These are phyloP conservation scores for Gonium pectorale DNA, from an alignment of 139 green algal species.

Conservation along the genomic window DNA sequence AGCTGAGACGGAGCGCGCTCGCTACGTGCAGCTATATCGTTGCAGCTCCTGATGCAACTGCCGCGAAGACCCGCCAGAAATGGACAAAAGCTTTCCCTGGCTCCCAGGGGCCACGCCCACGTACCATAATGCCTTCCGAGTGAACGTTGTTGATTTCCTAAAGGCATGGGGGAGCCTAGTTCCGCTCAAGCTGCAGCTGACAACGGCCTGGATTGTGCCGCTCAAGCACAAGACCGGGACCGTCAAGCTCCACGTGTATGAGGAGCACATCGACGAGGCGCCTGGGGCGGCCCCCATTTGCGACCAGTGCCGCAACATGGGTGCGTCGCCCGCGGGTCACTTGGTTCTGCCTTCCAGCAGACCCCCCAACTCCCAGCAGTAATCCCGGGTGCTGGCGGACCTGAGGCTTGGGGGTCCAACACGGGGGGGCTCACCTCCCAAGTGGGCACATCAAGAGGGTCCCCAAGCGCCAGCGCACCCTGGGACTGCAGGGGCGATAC, in stretches of 20 bases:
- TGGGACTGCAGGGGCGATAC: no score
- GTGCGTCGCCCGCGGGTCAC: conserved; percentile 59
- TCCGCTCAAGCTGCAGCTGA: conserved; percentile 38
- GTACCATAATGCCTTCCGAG: conserved; percentile 19
- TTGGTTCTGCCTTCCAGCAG: not conserved
- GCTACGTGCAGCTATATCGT: no score
- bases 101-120: not conserved
- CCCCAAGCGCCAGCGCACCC: no score
- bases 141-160: conserved; percentile 41
- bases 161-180: conserved; percentile 28
- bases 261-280: conserved; percentile 64
- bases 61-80: no score
- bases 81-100: conserved; percentile 27
- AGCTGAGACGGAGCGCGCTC: no score
- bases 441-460: no score
- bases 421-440: no score
- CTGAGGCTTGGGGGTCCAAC: no score
- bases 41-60: conserved; percentile 9
- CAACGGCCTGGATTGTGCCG: conserved; percentile 4
- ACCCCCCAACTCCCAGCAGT: not conserved
- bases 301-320: conserved; percentile 90
- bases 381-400: no score
- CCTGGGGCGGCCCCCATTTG: conserved; percentile 62
- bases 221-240: not conserved
- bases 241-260: conserved; percentile 71